Base-by-base conservation (phyloP, 345 rosid species). In the Toxicodendron radicans region DNA sequence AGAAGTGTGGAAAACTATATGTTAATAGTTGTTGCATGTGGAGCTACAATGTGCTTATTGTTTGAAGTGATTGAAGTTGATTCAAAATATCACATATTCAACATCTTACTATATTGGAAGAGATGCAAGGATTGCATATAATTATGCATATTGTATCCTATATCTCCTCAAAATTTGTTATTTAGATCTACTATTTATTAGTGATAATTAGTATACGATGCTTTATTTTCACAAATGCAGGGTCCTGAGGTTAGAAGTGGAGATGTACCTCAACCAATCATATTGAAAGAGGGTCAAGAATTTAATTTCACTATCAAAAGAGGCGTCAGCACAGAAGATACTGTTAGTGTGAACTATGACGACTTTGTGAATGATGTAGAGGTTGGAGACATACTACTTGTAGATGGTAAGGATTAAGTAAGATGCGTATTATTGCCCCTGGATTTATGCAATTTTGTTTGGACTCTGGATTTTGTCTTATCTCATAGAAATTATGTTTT, bases 231-330 rank as follows among this genome's bases (percentile, higher is more conserved):
- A 43, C 68, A 65, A 60, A 53, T 82, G 68, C 78, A 95, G 98
- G 99, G 98, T 62, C 99, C 99, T 80, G 99, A 95, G 87, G 99
- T 95, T 74, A 85, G 99, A 86, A 95, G 99, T 60, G 98, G 98
- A 18, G 99, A 95, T 83, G 90, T 91, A 45, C 98, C 98, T 63
- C 89, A 83, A 70, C 99, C 99, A 33, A 88, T 95, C 48, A 62
- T 66, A 46, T 87, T 95, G 0, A 69, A 88, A 74, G 94, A 89
- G 81, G 98, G 99, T 33, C 96, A 91, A 67, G 96, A 91, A 73
- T 95, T 95, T 77, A 95, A 88, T 77, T 95, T 95, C 71, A 93
- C 96, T 0, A 93, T 91, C 72, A 83, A 76, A 79, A 87, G 97
- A 84, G 98, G 96, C 66, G 89, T 95, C 75, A 78, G 89, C 76